A percentile compares a stretch with the other conserved stretches of the same genome.
Evolutionary conservation across 257 asterid species (phyloP).

Genomic region (Nemophila menziesii): DNA sequence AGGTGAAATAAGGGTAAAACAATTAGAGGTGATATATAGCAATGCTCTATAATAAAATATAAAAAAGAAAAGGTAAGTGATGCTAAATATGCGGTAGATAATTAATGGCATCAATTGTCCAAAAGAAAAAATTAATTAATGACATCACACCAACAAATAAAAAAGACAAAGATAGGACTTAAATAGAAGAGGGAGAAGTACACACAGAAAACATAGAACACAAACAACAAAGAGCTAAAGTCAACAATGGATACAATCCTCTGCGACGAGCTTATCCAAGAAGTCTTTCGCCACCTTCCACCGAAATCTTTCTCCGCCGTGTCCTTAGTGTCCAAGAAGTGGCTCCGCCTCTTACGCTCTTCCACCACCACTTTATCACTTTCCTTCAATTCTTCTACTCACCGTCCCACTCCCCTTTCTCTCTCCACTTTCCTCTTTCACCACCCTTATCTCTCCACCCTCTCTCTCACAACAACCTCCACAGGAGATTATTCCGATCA

Average conservation of each 20-base stretch:
- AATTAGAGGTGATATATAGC: too few relatives aligned
- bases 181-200: neutral
- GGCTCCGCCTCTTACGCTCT: slow-evolving; percentile 59
- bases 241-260: slow-evolving; percentile 45
- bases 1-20: too few relatives aligned
- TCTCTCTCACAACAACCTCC: slow-evolving; percentile 18
- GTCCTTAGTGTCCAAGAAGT: slow-evolving; percentile 52
- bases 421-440: slow-evolving; percentile 35
- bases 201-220: neutral
- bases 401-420: slow-evolving; percentile 10
- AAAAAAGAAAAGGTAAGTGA: too few relatives aligned
- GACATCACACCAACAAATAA: too few relatives aligned
- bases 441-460: slow-evolving; percentile 42
- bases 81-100: neutral
- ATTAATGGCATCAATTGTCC: too few relatives aligned
- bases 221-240: neutral
- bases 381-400: slow-evolving; percentile 17
- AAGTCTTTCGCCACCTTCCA: slow-evolving; percentile 70
- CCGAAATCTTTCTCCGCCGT: slow-evolving; percentile 40
- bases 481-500: slow-evolving; percentile 14
- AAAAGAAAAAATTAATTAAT: too few relatives aligned
- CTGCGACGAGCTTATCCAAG: slow-evolving; percentile 72
- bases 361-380: slow-evolving; percentile 54
- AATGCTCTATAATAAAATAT: too few relatives aligned
- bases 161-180: too few relatives aligned